Evolutionary conservation across 352 stramenopile species (phyloP).

Genomic region (Phytophthora citricola): DNA sequence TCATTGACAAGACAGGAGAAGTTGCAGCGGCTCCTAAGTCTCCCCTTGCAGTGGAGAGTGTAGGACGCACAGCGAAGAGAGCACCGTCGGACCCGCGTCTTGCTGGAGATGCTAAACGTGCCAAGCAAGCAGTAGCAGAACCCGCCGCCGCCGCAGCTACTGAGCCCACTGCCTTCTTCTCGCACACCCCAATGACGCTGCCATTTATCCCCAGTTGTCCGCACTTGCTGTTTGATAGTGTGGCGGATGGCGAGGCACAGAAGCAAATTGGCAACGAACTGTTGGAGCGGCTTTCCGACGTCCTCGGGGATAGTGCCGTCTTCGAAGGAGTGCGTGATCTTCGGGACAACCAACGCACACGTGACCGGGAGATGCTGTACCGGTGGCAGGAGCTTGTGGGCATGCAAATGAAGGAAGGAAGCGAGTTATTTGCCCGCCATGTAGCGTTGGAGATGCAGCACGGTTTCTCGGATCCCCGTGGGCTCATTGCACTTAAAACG

Average conservation of each 20-base stretch:
- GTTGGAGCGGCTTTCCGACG: conserved; percentile 64
- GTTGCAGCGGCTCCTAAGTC: conserved; percentile 17
- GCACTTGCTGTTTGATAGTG: conserved; percentile 72
- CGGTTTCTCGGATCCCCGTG: conserved; percentile 48
- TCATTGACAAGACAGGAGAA: conserved; percentile 70
- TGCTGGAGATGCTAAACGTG: conserved; percentile 35
- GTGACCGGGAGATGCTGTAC: conserved; percentile 75
- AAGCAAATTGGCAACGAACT: conserved; percentile 59
- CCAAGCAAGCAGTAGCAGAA: conserved; percentile 28
- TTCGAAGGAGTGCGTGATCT: conserved; percentile 75
- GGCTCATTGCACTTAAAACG: conserved; percentile 64
- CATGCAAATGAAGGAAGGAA: conserved; percentile 88
- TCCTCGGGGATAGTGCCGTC: conserved; percentile 66
- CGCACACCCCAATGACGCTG: conserved; percentile 59
- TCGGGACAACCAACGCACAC: conserved; percentile 60
- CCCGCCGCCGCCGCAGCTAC: conserved; percentile 1
- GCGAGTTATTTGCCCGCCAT: conserved; percentile 69
- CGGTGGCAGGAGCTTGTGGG: conserved; percentile 81
- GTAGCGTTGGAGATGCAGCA: conserved; percentile 54
- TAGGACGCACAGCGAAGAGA: conserved; percentile 27
- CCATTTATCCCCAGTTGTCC: conserved; percentile 63
- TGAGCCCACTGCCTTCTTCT: conserved; percentile 50
- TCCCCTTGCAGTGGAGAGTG: conserved; percentile 42
- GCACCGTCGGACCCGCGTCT: conserved; percentile 20
- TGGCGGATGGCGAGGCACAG: conserved; percentile 36